These are phyloP conservation scores for Batrachochytrium dendrobatidis DNA, from an alignment of 371 early-diverging fungal species.

Conservation along the genomic window DNA sequence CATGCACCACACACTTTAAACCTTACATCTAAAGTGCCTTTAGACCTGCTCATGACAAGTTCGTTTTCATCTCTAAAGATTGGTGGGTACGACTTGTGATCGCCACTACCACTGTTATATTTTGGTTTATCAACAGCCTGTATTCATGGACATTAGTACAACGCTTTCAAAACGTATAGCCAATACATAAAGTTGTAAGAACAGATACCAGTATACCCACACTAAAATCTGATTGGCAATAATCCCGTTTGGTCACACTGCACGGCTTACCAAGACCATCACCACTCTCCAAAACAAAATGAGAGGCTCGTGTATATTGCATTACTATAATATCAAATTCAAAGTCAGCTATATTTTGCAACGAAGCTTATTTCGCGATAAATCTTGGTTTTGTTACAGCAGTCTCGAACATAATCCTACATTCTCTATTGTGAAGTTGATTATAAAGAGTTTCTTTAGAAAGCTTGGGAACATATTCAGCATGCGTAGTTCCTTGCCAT, in stretches of 20 bases:
- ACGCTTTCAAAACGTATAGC: too few relatives aligned
- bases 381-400: too few relatives aligned
- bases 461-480: constrained; percentile 20
- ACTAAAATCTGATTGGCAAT: constrained; percentile 6
- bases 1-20: not conserved
- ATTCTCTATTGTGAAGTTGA: constrained; percentile 5
- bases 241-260: constrained; percentile 25
- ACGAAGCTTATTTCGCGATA: too few relatives aligned
- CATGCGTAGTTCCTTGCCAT: constrained; percentile 27
- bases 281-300: constrained; percentile 22
- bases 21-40: too few relatives aligned
- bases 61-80: constrained; percentile 22
- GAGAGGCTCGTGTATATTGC: constrained; percentile 16
- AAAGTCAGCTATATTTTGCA: not conserved
- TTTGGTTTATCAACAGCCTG: too few relatives aligned
- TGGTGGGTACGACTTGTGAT: constrained; percentile 13
- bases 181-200: too few relatives aligned
- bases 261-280: constrained; percentile 7
- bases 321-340: constrained; percentile 10
- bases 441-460: not conserved
- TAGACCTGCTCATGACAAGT: not conserved
- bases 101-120: too few relatives aligned
- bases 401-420: too few relatives aligned
- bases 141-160: too few relatives aligned
- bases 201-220: too few relatives aligned